These are phyloP conservation scores for Pythium rhizo-oryzae DNA, from an alignment of 352 stramenopile species.

Conservation along the genomic window DNA sequence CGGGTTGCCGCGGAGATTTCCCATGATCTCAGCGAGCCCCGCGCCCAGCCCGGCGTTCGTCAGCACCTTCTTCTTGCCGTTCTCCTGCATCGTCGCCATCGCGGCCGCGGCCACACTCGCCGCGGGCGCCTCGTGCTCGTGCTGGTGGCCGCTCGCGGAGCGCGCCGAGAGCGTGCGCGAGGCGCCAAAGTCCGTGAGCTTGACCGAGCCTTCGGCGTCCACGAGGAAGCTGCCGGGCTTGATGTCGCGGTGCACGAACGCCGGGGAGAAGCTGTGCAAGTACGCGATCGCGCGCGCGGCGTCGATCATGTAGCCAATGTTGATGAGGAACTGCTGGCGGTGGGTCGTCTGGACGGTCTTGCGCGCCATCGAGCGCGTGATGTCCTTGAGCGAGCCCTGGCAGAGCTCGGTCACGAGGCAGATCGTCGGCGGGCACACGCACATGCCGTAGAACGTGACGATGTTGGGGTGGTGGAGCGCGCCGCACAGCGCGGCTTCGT, in stretches of 20 bases:
- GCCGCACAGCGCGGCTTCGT: conserved; percentile 48
- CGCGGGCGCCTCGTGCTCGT: conserved; percentile 11
- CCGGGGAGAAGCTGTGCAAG: conserved; percentile 52
- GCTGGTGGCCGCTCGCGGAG: conserved; percentile 13
- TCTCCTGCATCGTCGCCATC: neutral
- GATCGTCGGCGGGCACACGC: conserved; percentile 56
- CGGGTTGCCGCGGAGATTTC: conserved; percentile 38
- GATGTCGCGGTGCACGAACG: conserved; percentile 59
- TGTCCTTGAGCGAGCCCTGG: conserved; percentile 40
- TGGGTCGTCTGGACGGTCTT: conserved; percentile 5
- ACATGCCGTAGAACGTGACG: conserved; percentile 54
- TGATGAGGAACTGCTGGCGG: conserved; percentile 37
- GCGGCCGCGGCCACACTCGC: neutral
- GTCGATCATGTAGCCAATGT: conserved; percentile 51
- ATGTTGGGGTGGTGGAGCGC: conserved; percentile 50
- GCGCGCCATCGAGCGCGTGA: conserved; percentile 24
- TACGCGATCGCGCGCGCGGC: conserved; percentile 46
- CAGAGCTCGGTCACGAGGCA: conserved; percentile 60
- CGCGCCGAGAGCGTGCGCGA: conserved; percentile 33
- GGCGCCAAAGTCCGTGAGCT: conserved; percentile 69
- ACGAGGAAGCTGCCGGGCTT: conserved; percentile 71
- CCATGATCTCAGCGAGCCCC: conserved; percentile 18
- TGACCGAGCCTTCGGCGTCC: conserved; percentile 35
- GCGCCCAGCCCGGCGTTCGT: neutral
- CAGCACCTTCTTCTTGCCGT: conserved; percentile 9